These are phyloP conservation scores for Echites panduratus DNA, from an alignment of 257 asterid genomes.

Conservation along the genomic window DNA sequence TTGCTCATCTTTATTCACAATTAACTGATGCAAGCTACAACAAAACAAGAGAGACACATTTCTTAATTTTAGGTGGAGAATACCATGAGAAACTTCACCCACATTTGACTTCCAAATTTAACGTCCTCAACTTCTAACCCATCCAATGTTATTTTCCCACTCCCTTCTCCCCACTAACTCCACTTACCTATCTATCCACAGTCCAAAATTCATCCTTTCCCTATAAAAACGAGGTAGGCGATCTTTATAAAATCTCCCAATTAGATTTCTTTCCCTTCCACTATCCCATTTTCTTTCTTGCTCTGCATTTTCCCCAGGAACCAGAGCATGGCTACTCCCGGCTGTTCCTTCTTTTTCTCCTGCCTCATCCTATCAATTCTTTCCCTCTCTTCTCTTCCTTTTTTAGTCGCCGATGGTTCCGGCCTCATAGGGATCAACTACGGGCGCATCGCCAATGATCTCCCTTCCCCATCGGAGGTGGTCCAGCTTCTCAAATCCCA, in stretches of 20 bases:
- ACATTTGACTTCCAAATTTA: neutral
- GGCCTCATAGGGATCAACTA: conserved; percentile 69
- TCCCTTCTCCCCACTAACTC: conserved; percentile 15
- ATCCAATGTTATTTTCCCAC: neutral
- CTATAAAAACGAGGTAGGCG: neutral
- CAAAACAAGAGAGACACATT: no score
- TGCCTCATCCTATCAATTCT: conserved; percentile 15
- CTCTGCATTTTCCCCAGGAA: conserved; percentile 4
- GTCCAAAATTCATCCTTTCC: neutral
- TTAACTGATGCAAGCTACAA: no score
- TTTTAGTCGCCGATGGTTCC: conserved; percentile 21
- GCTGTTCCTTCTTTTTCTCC: neutral
- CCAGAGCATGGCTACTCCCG: conserved; percentile 9
- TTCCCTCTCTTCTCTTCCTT: conserved; percentile 8
- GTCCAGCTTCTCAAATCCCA: conserved; percentile 61
- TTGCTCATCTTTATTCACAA: no score
- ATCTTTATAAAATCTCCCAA: neutral
- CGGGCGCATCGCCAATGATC: conserved; percentile 81
- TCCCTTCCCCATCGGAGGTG: conserved; percentile 63
- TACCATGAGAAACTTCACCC: no score
- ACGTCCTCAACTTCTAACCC: neutral
- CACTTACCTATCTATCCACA: conserved; percentile 13
- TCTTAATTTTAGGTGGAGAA: neutral
- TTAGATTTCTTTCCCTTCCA: conserved; percentile 1
- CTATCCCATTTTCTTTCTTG: neutral